Conservation (phyloP, 75 land plant species). For the Cunninghamia lanceolata region DNA sequence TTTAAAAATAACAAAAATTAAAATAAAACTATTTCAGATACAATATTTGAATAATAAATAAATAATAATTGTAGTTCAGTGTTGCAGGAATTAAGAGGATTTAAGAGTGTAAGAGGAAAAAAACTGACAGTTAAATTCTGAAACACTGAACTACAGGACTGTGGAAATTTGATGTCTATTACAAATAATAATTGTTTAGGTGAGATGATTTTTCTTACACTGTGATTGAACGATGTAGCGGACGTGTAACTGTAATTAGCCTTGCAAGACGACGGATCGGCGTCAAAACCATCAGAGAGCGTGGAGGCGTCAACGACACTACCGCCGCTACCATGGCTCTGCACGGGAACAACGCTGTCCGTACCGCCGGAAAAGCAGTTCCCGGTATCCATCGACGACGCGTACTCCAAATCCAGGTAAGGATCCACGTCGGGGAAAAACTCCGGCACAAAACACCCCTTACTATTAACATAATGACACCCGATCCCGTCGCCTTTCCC, state of each 20-base stretch:
- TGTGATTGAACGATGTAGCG: slow-evolving; percentile 48
- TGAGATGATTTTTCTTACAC: slow-evolving; percentile 33
- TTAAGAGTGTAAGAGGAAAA: too few relatives aligned
- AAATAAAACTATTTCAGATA: too few relatives aligned
- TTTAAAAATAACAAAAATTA: neutral
- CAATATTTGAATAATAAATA: too few relatives aligned
- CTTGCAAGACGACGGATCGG: slow-evolving; percentile 16
- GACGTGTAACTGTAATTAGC: slow-evolving; percentile 22
- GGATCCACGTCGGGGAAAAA: slow-evolving; percentile 71
- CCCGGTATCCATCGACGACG: slow-evolving; percentile 20
- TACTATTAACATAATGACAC: neutral
- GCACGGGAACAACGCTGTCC: slow-evolving; percentile 73
- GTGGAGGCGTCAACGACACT: slow-evolving; percentile 3
- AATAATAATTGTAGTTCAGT: too few relatives aligned
- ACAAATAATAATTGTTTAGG: too few relatives aligned
- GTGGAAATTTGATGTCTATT: too few relatives aligned
- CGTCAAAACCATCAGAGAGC: slow-evolving; percentile 11
- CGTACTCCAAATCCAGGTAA: slow-evolving; percentile 70
- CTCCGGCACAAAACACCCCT: slow-evolving; percentile 11
- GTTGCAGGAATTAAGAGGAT: too few relatives aligned
- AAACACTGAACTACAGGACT: too few relatives aligned
- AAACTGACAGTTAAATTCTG: too few relatives aligned
- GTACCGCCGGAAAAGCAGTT: slow-evolving; percentile 17
- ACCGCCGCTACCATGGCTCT: slow-evolving; percentile 1
- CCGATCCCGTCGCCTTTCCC: slow-evolving; percentile 3